phyloP scores from a whole-genome alignment of 2,329 filamentous ascomycete species.

The Podosphaera fusca region DNA sequence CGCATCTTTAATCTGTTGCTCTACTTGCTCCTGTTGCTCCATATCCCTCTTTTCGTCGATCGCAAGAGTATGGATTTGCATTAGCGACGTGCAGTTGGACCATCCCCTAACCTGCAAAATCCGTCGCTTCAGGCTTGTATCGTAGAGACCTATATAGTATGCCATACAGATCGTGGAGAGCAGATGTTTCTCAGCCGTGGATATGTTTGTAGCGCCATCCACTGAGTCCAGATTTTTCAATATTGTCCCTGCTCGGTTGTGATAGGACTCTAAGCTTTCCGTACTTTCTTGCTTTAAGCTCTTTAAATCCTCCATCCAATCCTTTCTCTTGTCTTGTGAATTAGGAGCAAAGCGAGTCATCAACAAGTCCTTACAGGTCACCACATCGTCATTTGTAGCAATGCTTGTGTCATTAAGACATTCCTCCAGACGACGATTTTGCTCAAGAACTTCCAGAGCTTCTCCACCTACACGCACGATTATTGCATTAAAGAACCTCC shows the following conservation, averaged over 20 bases:
- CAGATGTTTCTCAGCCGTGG: not conserved
- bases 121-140: not conserved
- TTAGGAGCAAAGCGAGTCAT: not conserved
- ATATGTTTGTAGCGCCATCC: not conserved
- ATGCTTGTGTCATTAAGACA: not conserved
- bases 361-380: not conserved
- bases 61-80: not conserved
- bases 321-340: too few relatives aligned
- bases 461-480: not conserved
- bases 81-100: not conserved
- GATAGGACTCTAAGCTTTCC: not conserved
- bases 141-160: not conserved
- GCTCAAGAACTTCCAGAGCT: not conserved
- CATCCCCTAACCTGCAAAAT: not conserved
- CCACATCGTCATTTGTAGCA: not conserved
- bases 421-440: not conserved
- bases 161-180: not conserved
- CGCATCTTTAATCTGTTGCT: not conserved
- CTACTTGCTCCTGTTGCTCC: not conserved
- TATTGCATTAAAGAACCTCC: too few relatives aligned
- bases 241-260: not conserved
- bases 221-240: not conserved
- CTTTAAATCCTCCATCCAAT: not conserved
- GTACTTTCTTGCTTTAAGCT: not conserved
- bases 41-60: not conserved